Percentiles rank a stretch among this genome's conserved stretches.
Evolutionary conservation across 331 rosid species (phyloP).

Genomic region (Quercus phellos): DNA sequence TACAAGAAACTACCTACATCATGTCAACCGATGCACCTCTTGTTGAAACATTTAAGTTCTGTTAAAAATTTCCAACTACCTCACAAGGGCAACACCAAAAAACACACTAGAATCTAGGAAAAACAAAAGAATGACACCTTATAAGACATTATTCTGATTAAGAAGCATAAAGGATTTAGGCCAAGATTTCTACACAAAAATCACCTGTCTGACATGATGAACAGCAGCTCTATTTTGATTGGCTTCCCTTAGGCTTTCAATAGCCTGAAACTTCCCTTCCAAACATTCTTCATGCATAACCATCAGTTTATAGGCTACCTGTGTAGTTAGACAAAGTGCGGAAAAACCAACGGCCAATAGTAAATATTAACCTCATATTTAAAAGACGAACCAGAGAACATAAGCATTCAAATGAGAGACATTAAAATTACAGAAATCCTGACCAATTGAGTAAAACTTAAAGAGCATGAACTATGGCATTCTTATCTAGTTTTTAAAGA

Average conservation of each 20-base stretch:
- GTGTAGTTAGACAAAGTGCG: background rate
- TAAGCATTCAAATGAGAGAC: background rate
- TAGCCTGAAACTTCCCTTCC: constrained; percentile 34
- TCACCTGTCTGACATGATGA: constrained; percentile 60
- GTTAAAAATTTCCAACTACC: background rate
- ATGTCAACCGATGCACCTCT: background rate
- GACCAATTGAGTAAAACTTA: background rate
- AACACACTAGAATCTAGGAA: no score
- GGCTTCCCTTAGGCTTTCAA: constrained; percentile 47
- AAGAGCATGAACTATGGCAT: background rate
- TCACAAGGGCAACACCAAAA: no score
- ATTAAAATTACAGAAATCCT: background rate
- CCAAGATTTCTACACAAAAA: background rate
- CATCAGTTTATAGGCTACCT: constrained; percentile 80
- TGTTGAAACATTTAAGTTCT: background rate
- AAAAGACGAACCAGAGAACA: background rate
- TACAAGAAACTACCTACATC: background rate
- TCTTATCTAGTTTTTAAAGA: no score
- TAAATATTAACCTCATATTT: background rate
- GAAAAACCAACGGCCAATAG: background rate
- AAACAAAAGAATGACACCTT: no score
- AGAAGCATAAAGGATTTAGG: background rate
- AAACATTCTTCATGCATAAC: constrained; percentile 67
- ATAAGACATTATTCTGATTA: background rate
- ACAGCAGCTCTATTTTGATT: constrained; percentile 24